phyloP scores from a whole-genome alignment of 1,284 basidiomycete genomes.

The Coriolopsis trogii region DNA sequence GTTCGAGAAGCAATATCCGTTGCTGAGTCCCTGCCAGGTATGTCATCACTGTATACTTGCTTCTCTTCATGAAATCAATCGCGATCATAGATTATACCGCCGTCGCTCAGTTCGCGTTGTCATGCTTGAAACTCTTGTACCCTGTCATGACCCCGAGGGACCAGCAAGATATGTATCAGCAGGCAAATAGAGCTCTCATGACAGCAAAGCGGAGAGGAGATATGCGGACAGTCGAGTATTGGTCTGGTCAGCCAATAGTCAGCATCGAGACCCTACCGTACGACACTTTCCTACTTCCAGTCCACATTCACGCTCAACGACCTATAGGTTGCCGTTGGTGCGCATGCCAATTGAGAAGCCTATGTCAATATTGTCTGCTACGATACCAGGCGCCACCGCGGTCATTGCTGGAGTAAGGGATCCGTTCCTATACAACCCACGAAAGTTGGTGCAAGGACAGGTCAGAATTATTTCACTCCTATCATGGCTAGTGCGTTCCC shows the following conservation, averaged over 20 bases:
- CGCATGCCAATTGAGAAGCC: slow-evolving; percentile 78
- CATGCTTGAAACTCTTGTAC: slow-evolving; percentile 74
- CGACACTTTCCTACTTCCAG: slow-evolving; percentile 26
- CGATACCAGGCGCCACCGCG: slow-evolving; percentile 43
- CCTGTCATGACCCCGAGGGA: slow-evolving; percentile 68
- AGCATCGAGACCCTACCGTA: slow-evolving; percentile 81
- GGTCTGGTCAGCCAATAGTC: slow-evolving; percentile 80
- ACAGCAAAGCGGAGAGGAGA: slow-evolving; percentile 81
- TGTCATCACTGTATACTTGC: too few relatives aligned
- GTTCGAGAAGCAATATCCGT: slow-evolving; percentile 90
- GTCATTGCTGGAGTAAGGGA: slow-evolving; percentile 63
- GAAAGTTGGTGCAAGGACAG: slow-evolving; percentile 60
- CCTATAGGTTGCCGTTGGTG: slow-evolving; percentile 66
- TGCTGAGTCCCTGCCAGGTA: slow-evolving; percentile 90
- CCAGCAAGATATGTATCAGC: slow-evolving; percentile 77
- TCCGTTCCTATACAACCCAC: slow-evolving; percentile 89
- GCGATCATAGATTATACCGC: slow-evolving; percentile 67
- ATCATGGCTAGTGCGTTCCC: background rate
- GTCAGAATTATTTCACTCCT: slow-evolving; percentile 40
- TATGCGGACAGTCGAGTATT: slow-evolving; percentile 72
- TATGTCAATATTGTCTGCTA: slow-evolving; percentile 52
- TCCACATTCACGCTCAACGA: background rate
- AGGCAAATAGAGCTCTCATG: slow-evolving; percentile 67
- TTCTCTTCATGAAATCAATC: too few relatives aligned
- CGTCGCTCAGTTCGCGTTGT: slow-evolving; percentile 78